Conservation (phyloP, 176 grass and related monocot genomes). For the Otatea glauca region DNA sequence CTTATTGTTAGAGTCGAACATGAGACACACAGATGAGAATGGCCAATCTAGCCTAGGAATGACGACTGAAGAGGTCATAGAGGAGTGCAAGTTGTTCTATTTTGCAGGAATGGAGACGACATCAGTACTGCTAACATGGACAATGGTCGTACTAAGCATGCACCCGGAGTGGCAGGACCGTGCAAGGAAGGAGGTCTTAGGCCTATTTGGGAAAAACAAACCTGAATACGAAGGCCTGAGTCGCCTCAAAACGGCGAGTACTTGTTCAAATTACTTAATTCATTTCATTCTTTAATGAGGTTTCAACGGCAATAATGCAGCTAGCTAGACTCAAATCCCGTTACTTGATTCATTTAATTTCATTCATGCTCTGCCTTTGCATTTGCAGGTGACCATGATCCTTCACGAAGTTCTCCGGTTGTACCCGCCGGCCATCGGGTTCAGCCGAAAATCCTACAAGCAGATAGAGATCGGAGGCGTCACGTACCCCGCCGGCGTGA, state of each 20-base stretch:
- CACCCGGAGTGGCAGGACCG: conserved; percentile 66
- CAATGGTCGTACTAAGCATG: conserved; percentile 51
- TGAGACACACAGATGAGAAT: conserved; percentile 22
- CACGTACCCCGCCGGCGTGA: conserved; percentile 41
- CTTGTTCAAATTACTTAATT: background rate
- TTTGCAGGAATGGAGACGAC: conserved; percentile 78
- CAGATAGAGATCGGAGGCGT: conserved; percentile 42
- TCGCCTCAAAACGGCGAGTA: conserved; percentile 67
- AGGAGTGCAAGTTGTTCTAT: conserved; percentile 92
- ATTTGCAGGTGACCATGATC: conserved; percentile 66
- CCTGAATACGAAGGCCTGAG: conserved; percentile 55
- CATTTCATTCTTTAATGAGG: background rate
- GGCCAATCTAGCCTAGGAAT: conserved; percentile 43
- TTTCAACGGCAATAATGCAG: background rate
- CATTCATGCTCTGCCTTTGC: background rate
- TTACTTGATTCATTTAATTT: too few species aligned
- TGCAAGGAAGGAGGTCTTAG: conserved; percentile 68
- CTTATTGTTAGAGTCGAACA: conserved; percentile 61
- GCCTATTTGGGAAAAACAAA: conserved; percentile 47
- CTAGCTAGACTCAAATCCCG: background rate
- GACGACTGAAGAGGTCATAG: conserved; percentile 66
- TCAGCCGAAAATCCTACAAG: conserved; percentile 47
- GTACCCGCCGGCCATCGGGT: conserved; percentile 42
- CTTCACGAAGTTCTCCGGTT: conserved; percentile 65
- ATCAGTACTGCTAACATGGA: conserved; percentile 69